Percentiles rank a stretch among this genome's conserved stretches.
Evolutionary conservation across 179 eudicot genomes (phyloP).

Genomic region (Spinacia oleracea): DNA sequence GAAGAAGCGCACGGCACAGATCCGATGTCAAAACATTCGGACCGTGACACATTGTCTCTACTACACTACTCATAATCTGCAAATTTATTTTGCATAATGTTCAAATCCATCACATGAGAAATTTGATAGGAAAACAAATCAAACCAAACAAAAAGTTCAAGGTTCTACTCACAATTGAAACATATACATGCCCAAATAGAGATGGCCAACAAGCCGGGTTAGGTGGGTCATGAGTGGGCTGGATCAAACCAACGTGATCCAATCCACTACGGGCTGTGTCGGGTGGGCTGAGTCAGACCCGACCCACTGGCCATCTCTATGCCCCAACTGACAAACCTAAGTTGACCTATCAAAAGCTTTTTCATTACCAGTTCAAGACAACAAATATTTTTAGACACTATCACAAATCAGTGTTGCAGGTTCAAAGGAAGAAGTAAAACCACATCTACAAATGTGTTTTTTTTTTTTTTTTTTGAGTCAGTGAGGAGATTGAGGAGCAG

Average conservation of each 20-base stretch:
- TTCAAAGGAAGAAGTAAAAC: background rate
- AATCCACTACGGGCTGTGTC: too few relatives aligned
- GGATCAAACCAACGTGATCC: too few relatives aligned
- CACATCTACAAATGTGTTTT: background rate
- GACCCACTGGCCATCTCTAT: too few relatives aligned
- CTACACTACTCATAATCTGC: too few relatives aligned
- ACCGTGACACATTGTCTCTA: too few relatives aligned
- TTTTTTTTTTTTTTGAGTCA: constrained; percentile 13
- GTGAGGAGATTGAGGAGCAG: constrained; percentile 46
- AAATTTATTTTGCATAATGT: too few relatives aligned
- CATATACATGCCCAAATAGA: background rate
- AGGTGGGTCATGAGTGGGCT: too few relatives aligned
- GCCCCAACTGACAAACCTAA: constrained; percentile 4
- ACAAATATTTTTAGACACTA: background rate
- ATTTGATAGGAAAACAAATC: background rate
- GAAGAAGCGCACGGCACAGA: too few relatives aligned
- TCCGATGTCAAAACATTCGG: too few relatives aligned
- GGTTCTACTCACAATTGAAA: background rate
- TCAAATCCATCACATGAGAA: too few relatives aligned
- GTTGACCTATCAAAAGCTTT: background rate
- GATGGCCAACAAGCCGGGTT: too few relatives aligned
- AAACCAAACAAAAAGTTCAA: background rate
- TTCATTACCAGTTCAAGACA: background rate
- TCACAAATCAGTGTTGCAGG: constrained; percentile 1
- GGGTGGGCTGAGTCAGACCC: too few relatives aligned